Evolutionary conservation across 176 grass and related monocot genomes (phyloP).

Genomic region (Musa acuminata): DNA sequence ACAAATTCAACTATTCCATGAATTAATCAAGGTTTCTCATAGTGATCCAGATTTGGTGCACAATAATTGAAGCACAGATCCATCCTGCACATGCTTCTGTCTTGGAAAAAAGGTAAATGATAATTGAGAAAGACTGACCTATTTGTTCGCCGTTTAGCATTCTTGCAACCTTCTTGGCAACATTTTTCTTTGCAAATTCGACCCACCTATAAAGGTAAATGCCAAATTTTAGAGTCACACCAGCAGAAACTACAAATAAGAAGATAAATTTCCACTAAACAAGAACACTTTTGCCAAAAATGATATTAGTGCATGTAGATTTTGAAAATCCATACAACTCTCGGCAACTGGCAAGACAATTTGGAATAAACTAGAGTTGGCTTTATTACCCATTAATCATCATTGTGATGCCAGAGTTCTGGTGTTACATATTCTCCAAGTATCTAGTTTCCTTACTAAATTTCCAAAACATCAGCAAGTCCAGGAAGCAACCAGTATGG

Average conservation of each 20-base stretch:
- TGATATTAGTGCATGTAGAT: too few species aligned
- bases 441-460: neutral
- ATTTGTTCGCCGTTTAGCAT: conserved; percentile 94
- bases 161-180: conserved; percentile 80
- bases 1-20: too few species aligned
- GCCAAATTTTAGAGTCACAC: neutral
- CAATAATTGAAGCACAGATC: too few species aligned
- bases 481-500: conserved; percentile 3
- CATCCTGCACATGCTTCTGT: neutral
- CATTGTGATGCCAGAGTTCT: neutral
- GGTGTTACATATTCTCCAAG: neutral
- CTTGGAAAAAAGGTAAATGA: neutral
- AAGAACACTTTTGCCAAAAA: too few species aligned
- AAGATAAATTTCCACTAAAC: too few species aligned
- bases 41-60: too few species aligned
- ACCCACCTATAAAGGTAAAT: conserved; percentile 58
- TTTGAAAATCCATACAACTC: too few species aligned
- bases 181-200: conserved; percentile 78
- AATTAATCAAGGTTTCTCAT: too few species aligned
- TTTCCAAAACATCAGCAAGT: neutral
- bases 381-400: neutral
- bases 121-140: conserved; percentile 33
- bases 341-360: too few species aligned
- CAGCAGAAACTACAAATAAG: neutral
- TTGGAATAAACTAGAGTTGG: neutral